Base-by-base conservation (phyloP, 2,329 filamentous ascomycete species). In the Colletotrichum graminicola region DNA sequence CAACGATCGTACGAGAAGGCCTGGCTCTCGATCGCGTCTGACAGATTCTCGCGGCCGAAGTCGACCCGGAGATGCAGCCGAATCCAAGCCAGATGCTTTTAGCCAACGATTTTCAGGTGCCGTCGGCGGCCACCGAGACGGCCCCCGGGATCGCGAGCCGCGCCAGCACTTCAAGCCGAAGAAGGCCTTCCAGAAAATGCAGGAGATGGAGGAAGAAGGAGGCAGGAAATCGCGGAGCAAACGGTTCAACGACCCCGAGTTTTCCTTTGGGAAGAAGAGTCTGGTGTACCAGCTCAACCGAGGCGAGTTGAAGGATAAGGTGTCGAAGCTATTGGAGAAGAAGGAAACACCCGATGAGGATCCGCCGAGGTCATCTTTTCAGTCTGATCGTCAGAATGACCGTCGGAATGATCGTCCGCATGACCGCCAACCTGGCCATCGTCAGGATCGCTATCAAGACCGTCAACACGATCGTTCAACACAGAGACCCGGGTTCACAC, bases 221-320 rank as follows among this genome's bases (percentile, higher is more conserved):
- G 79, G 79, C 21, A 80, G 82, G 4, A 82, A 84, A 75, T 83
- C 87, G 7, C 83, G 88, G 54, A 80, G 81, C 57, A 84, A 85
- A 43, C 83, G 88, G 6, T 90, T 90, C 75, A 79, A 85, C 60
- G 84, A 90, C 70, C 83, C 85, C 0, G 79, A 83, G 2, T 81
- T 78, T 23, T 73, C 76, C 1, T 88, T 89, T 75, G 89, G 88
- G 23, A 88, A 88, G 79, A 83, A 79, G 56, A 90, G 88, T 73
- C 72, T 89, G 21, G 88, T 90, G 2, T 89, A 88, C 66, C 81
- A 86, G 75, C 76, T 87, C 70, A 88, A 87, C 75, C 81, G 84
- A 63, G 87, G 85, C 2, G 72, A 77, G 26, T 73, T 86, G 39
- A 77, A 80, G 57, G 78, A 82, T 3, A 77, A 78, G 57, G 69